A percentile compares a stretch with the other conserved stretches of the same genome.
Conservation (phyloP, 2,329 filamentous ascomycete genomes). For the Penicillium olsonii region DNA sequence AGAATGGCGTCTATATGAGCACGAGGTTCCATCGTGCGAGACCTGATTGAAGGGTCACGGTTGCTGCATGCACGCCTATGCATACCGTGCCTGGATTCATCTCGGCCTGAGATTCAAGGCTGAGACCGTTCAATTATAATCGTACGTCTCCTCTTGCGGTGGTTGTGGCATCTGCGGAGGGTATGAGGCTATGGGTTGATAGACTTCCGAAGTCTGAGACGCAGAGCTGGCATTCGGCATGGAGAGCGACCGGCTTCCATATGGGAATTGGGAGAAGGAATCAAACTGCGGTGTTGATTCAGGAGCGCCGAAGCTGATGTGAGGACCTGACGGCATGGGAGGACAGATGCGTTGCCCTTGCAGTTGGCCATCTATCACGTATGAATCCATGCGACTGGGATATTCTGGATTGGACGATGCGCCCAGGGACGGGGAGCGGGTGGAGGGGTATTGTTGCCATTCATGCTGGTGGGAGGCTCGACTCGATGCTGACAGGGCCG, state of each 20-base stretch:
- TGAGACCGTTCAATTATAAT: slow-evolving; percentile 18
- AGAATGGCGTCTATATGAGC: too few species aligned
- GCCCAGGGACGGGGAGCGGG: slow-evolving; percentile 29
- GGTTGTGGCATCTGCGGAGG: slow-evolving; percentile 1
- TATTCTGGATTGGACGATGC: slow-evolving; percentile 32
- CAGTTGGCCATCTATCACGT: slow-evolving; percentile 17
- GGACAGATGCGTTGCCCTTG: slow-evolving; percentile 11
- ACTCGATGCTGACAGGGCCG: slow-evolving; percentile 26
- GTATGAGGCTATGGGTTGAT: slow-evolving; percentile 14
- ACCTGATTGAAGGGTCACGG: background rate
- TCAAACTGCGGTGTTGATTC: slow-evolving; percentile 14
- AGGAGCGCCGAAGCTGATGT: slow-evolving; percentile 22
- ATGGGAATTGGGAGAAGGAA: slow-evolving; percentile 21
- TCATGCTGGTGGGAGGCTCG: slow-evolving; percentile 29
- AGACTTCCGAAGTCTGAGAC: slow-evolving; percentile 7
- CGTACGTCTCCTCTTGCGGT: slow-evolving; percentile 13
- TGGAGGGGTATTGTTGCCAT: slow-evolving; percentile 30
- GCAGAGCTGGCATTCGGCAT: slow-evolving; percentile 8
- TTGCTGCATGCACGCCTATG: background rate
- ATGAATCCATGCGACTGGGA: slow-evolving; percentile 27
- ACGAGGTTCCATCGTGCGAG: too few species aligned
- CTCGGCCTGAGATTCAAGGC: slow-evolving; percentile 3
- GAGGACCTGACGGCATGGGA: slow-evolving; percentile 17
- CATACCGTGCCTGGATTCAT: too few species aligned
- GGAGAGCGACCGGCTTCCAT: slow-evolving; percentile 23